Percentiles rank a stretch among this genome's conserved stretches.
These are phyloP conservation scores for Candida boidinii DNA, from an alignment of 805 yeast genomes.

Conservation along the genomic window DNA sequence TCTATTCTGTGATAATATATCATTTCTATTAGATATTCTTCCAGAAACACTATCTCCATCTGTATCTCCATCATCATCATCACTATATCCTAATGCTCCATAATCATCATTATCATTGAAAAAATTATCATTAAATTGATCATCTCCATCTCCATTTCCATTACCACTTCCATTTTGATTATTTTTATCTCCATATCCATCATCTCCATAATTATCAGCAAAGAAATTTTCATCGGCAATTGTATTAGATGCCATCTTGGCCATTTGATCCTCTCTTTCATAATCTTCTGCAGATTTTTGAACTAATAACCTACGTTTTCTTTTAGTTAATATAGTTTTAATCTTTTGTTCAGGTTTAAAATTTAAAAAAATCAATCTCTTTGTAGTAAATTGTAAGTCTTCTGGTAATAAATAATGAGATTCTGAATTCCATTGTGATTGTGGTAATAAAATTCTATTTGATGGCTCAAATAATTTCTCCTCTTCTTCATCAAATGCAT, in stretches of 20 bases:
- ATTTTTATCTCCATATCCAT: constrained; percentile 19
- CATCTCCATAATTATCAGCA: constrained; percentile 37
- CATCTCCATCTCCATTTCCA: constrained; percentile 11
- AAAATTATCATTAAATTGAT: constrained; percentile 7
- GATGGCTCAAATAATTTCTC: constrained; percentile 19
- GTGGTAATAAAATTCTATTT: constrained; percentile 16
- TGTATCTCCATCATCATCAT: constrained; percentile 14
- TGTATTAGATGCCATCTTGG: constrained; percentile 1
- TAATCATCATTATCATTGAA: constrained; percentile 15
- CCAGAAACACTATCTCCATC: not conserved
- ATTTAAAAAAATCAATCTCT: constrained; percentile 35
- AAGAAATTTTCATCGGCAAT: constrained; percentile 42
- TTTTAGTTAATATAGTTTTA: constrained; percentile 18
- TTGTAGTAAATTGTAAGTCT: constrained; percentile 41
- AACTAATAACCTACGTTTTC: constrained; percentile 9
- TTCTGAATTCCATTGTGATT: constrained; percentile 8
- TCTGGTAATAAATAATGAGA: constrained; percentile 32
- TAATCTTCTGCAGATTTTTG: constrained; percentile 1
- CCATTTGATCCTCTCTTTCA: not conserved
- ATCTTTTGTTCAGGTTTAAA: constrained; percentile 31
- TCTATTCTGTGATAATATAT: not conserved
- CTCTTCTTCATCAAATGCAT: constrained; percentile 14
- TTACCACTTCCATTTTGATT: constrained; percentile 3
- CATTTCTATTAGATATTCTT: no score
- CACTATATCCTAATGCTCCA: constrained; percentile 21